A percentile compares a stretch with the other conserved stretches of the same genome.
phyloP scores from a whole-genome alignment of 441 rosid species.

The Gossypium lobatum region DNA sequence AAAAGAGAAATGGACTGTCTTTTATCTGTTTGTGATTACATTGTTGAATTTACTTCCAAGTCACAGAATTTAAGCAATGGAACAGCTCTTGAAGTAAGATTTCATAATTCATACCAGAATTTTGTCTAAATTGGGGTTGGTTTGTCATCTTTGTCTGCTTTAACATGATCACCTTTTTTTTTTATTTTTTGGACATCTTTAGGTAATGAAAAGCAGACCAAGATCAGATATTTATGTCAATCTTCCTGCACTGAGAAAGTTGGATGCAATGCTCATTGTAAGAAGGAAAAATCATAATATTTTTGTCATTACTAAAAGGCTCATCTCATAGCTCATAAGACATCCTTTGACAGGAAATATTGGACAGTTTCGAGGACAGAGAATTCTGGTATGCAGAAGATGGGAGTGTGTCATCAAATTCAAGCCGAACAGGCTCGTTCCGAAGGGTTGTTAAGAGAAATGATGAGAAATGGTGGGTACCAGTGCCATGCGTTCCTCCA shows the following conservation, averaged over 20 bases:
- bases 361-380: constrained; percentile 50
- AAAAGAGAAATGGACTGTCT: constrained; percentile 64
- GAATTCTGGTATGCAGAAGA: constrained; percentile 67
- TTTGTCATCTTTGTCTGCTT: not conserved
- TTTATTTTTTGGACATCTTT: constrained; percentile 3
- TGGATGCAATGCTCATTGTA: constrained; percentile 60
- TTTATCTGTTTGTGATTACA: constrained; percentile 51
- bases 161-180: not conserved
- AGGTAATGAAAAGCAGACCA: constrained; percentile 52
- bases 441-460: constrained; percentile 49
- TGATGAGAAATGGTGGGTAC: constrained; percentile 80
- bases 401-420: constrained; percentile 48
- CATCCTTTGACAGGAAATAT: constrained; percentile 40
- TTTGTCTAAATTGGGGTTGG: not conserved
- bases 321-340: not conserved
- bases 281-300: not conserved
- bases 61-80: constrained; percentile 41
- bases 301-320: not conserved
- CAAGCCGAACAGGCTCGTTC: constrained; percentile 53
- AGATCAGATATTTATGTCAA: constrained; percentile 57
- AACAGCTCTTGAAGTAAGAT: constrained; percentile 43
- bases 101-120: not conserved
- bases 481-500: constrained; percentile 58
- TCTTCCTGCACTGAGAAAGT: constrained; percentile 56
- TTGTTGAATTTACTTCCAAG: constrained; percentile 41